phyloP scores from a whole-genome alignment of 106 monocot genomes.

The Cymbidium sinense region DNA sequence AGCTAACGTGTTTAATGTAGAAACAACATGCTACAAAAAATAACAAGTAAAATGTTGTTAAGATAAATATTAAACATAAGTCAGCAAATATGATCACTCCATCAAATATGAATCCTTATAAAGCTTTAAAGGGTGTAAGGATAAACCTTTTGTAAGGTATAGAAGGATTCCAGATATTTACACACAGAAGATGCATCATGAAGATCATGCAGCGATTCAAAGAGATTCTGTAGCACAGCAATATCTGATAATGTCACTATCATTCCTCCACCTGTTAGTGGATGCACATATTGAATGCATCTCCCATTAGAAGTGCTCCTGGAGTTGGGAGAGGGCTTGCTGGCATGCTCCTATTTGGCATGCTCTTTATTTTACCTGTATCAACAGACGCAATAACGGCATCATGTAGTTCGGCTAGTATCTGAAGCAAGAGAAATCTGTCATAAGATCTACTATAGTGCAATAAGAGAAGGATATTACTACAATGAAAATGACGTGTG shows the following conservation, averaged over 20 bases:
- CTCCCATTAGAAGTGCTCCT: slow-evolving; percentile 84
- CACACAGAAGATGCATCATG: slow-evolving; percentile 67
- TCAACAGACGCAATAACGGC: slow-evolving; percentile 59
- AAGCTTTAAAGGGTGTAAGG: neutral
- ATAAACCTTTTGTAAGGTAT: slow-evolving; percentile 76
- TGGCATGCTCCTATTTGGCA: slow-evolving; percentile 92
- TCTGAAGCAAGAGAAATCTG: slow-evolving; percentile 23
- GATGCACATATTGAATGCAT: slow-evolving; percentile 97
- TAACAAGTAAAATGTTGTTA: neutral
- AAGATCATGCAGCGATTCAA: slow-evolving; percentile 64
- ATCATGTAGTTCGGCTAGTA: slow-evolving; percentile 47
- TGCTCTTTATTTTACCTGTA: slow-evolving; percentile 68
- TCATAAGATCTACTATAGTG: too few species aligned
- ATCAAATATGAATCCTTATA: neutral
- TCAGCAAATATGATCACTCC: neutral
- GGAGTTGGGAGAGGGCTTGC: slow-evolving; percentile 80
- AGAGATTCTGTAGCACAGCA: slow-evolving; percentile 61
- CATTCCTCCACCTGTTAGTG: slow-evolving; percentile 94
- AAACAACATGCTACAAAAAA: slow-evolving; percentile 77
- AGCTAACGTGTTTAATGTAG: slow-evolving; percentile 91
- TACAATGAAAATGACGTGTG: too few species aligned
- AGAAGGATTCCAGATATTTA: slow-evolving; percentile 90
- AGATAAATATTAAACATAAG: neutral
- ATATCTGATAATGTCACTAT: slow-evolving; percentile 88
- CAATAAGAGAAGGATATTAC: too few species aligned